Evolutionary conservation across 2,329 filamentous ascomycete genomes (phyloP), one percentile per base, ranked within the genome.

Genomic region (Aspergillus fijiensis): DNA sequence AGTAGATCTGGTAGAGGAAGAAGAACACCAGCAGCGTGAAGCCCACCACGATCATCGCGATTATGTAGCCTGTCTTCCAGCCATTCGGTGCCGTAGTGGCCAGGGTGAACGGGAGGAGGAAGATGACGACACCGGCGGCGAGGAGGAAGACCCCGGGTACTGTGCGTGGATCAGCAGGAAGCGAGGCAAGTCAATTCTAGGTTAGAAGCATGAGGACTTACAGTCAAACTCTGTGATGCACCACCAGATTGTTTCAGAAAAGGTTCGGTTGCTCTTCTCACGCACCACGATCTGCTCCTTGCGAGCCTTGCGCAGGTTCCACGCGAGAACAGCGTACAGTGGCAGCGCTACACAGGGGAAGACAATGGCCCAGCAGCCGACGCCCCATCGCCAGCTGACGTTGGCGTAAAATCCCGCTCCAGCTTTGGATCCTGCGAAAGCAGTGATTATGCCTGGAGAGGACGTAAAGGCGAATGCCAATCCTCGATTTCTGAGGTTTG

Each of bases 21-120:
- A 88, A 88, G 12, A 73, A 62, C 3, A 83, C 68, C 0, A 89
- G 73, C 6, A 84, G 76, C 0, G 83, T 61, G 11, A 81, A 72
- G 0, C 87, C 87, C 25, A 87, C 68, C 3, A 86, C 78, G 7
- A 79, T 68, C 72, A 86, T 81, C 29, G 73, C 74, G 54, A 85
- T 80, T 64, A 85, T 80, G 29, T 80, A 70, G 12, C 77, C 74
- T 0, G 79, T 76, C 3, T 65, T 59, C 80, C 80, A 84, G 21
- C 74, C 71, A 10, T 75, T 59, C 4, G 71, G 66, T 5, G 79
- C 74, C n/a, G 63, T 68, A 6, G 64, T 55, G 57, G 79, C 76
- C 10, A 90, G 78, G 21, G 76, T 84, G 73, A 91, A 88, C 0
- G 88, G 85, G n/a, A 91, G 80, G 4, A 90, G 79, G 70, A 90